Evolutionary conservation across 1,284 basidiomycete genomes (phyloP), one percentile per base, ranked within the genome.

Genomic region (Calocybe gambosa): DNA sequence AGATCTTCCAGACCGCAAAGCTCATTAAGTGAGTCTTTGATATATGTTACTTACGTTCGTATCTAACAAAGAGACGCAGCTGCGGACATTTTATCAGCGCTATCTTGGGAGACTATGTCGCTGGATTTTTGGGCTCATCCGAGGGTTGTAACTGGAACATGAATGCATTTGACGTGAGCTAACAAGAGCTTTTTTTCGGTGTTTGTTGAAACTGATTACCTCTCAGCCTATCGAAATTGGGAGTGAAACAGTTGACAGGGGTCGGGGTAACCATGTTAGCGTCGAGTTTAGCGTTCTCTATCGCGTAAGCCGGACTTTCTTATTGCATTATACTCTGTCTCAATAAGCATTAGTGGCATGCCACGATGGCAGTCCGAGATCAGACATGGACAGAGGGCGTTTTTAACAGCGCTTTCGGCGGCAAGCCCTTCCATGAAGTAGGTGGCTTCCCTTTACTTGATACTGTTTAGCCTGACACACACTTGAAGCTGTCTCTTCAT

Each of bases 211-310:
- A n/a, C 12, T 37, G 35, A 18, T 21, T 37, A 3, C 18, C 42
- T 1, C 29, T n/a, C 41, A 68, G 65, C 51, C 57, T 7, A 69
- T 70, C 47, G 60, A 65, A 35, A 52, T 31, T 5, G 56, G 62
- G 21, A 57, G 63, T 7, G 23, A 57, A 8, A 55, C 55, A 35
- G 61, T 70, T 2, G 49, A 54, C 1, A 63, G 74, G 13, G 75
- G 75, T 0, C 59, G 62, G 20, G 77, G 77, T 6, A 77, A 77
- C 52, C 68, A 72, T 46, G 63, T 62, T 47, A 72, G 71, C 40
- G 70, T 75, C 31, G 77, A 80, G 50, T 80, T 79, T 59, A 77
- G 75, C 54, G 50, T 76, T 13, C 62, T 78, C 2, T 79, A 78
- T 54, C 62, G 74, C 34, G 69, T 70, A 48, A 21, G 62, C 51